These are phyloP conservation scores for Lagerstroemia speciosa DNA, from an alignment of 345 rosid genomes.

Conservation along the genomic window DNA sequence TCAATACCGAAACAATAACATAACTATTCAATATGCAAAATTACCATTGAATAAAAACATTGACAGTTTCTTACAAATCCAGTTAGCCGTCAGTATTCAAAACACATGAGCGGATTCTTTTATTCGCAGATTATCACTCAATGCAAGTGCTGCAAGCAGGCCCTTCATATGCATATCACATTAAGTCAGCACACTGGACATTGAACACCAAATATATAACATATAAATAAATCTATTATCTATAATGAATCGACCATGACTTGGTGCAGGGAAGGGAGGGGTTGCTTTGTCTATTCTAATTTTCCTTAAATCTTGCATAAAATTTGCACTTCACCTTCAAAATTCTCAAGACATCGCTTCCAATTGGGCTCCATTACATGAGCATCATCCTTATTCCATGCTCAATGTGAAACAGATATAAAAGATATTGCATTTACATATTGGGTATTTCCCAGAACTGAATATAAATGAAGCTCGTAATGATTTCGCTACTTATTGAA, in stretches of 20 bases:
- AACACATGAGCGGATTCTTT: conserved; percentile 52
- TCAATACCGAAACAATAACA: background rate
- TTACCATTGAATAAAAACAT: conserved; percentile 18
- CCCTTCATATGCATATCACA: conserved; percentile 37
- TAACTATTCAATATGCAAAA: conserved; percentile 11
- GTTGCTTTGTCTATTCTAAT: background rate
- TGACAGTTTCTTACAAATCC: conserved; percentile 77
- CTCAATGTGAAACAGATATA: background rate
- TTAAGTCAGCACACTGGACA: conserved; percentile 25
- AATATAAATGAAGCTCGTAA: background rate
- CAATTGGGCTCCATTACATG: background rate
- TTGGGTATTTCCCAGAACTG: background rate
- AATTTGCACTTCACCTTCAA: background rate
- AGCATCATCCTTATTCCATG: background rate
- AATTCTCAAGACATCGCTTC: background rate
- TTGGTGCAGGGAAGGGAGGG: background rate
- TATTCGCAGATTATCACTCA: conserved; percentile 30
- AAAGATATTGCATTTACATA: background rate
- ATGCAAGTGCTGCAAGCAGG: conserved; percentile 39
- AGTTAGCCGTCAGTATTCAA: conserved; percentile 70
- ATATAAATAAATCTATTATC: conserved; percentile 30
- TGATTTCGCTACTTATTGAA: background rate
- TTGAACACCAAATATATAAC: conserved; percentile 11
- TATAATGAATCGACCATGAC: conserved; percentile 11
- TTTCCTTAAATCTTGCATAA: background rate